A percentile compares a stretch with the other conserved stretches of the same genome.
These are phyloP conservation scores for Sugiyamaella sp. DNA, from an alignment of 1,139 yeast species.

Conservation along the genomic window DNA sequence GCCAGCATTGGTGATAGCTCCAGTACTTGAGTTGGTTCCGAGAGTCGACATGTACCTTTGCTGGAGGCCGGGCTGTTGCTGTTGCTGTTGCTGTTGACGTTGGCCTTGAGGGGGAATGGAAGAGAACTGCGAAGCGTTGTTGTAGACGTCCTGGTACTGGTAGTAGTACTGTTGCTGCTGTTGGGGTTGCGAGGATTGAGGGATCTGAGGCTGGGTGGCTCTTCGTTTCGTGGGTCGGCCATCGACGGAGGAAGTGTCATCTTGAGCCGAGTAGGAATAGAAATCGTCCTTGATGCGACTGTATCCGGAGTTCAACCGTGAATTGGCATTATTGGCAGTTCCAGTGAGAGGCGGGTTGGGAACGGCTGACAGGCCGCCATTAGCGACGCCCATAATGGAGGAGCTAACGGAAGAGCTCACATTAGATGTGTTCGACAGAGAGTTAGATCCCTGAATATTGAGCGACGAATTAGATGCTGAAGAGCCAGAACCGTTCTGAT, in stretches of 20 bases:
- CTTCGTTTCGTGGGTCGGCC: background rate
- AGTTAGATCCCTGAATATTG: background rate
- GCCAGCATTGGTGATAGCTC: background rate
- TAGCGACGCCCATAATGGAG: background rate
- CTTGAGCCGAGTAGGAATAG: slow-evolving; percentile 4
- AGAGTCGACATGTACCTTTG: slow-evolving; percentile 5
- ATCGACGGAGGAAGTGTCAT: slow-evolving; percentile 5
- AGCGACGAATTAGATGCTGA: background rate
- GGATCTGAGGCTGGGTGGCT: slow-evolving; percentile 19
- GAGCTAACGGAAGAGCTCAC: background rate
- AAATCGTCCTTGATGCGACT: slow-evolving; percentile 13
- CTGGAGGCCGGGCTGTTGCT: slow-evolving; percentile 23
- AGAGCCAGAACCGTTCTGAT: slow-evolving; percentile 28
- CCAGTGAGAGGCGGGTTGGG: background rate
- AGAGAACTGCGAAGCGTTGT: background rate
- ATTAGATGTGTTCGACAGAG: background rate
- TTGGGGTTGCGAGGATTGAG: slow-evolving; percentile 20
- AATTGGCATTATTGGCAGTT: background rate
- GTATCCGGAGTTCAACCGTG: background rate
- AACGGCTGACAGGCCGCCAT: slow-evolving; percentile 1
- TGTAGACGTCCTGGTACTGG: background rate
- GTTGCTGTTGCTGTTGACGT: slow-evolving; percentile 25
- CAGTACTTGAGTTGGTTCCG: background rate
- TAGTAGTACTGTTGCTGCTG: slow-evolving; percentile 16
- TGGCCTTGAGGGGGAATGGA: slow-evolving; percentile 11